Conservation (phyloP, 139 green algal genomes). For the Volvox reticuliferus region DNA sequence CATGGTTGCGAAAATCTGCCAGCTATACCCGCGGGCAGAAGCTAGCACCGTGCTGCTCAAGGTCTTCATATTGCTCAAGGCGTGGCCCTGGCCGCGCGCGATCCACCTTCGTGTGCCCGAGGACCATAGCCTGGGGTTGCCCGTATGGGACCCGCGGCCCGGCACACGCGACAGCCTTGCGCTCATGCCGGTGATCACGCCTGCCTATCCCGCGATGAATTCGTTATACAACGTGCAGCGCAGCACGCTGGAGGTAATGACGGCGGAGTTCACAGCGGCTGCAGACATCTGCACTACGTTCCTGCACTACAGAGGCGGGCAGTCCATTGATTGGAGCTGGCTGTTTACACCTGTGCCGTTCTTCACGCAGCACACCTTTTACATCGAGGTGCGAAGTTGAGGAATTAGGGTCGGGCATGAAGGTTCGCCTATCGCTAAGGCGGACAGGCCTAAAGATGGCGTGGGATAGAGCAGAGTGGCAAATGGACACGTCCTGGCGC, state of each 20-base stretch:
- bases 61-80: slow-evolving; percentile 44
- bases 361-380: slow-evolving; percentile 88
- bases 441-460: no score
- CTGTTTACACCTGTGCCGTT: slow-evolving; percentile 81
- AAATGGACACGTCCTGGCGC: no score
- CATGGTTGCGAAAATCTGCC: slow-evolving; percentile 91
- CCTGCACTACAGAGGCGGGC: slow-evolving; percentile 17
- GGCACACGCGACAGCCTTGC: slow-evolving; percentile 76
- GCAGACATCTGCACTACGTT: slow-evolving; percentile 70
- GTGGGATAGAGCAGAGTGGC: no score
- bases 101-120: slow-evolving; percentile 55
- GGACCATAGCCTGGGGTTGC: slow-evolving; percentile 50
- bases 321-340: slow-evolving; percentile 65
- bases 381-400: slow-evolving; percentile 72
- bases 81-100: slow-evolving; percentile 57
- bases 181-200: slow-evolving; percentile 98
- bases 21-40: slow-evolving; percentile 86
- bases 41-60: slow-evolving; percentile 28
- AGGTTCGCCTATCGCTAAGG: no score
- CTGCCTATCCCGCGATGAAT: slow-evolving; percentile 97
- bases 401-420: not conserved
- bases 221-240: slow-evolving; percentile 94
- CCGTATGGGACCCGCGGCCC: slow-evolving; percentile 92
- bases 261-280: slow-evolving; percentile 72
- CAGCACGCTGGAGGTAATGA: slow-evolving; percentile 67